Conservation (phyloP, 805 yeast species). For the Jamesozyma spencerorum region DNA sequence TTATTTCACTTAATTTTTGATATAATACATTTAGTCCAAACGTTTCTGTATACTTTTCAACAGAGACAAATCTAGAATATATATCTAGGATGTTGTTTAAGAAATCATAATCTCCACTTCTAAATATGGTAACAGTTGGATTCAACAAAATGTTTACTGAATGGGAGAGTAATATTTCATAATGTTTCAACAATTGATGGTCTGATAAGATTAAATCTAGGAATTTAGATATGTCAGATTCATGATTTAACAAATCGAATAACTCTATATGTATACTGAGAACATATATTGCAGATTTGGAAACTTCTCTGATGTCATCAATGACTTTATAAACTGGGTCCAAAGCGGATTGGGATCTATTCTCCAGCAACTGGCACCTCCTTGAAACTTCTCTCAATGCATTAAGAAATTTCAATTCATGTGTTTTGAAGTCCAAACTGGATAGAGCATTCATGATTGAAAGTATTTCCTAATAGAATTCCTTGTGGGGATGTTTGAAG, state of each 20-base stretch:
- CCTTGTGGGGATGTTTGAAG: too few relatives aligned
- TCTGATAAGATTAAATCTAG: neutral
- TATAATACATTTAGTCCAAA: neutral
- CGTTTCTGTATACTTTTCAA: neutral
- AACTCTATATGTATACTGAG: constrained; percentile 3
- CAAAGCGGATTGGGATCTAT: neutral
- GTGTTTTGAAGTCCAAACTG: constrained; percentile 1
- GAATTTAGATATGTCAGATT: neutral
- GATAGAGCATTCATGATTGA: too few relatives aligned
- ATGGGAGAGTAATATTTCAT: neutral
- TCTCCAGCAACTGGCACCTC: constrained; percentile 1
- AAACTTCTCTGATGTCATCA: neutral
- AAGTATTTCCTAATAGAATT: too few relatives aligned
- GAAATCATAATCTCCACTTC: constrained; percentile 2
- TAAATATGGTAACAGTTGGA: constrained; percentile 1
- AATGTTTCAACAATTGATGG: neutral
- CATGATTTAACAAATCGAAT: neutral
- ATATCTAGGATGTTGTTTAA: neutral
- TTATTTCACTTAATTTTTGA: constrained; percentile 1
- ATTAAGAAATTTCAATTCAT: constrained; percentile 3
- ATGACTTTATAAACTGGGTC: constrained; percentile 1
- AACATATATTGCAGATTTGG: neutral
- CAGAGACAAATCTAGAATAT: constrained; percentile 1
- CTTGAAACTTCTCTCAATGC: constrained; percentile 2
- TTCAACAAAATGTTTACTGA: neutral